These are phyloP conservation scores for Pythium insidiosum DNA, from an alignment of 352 stramenopile species.

Conservation along the genomic window DNA sequence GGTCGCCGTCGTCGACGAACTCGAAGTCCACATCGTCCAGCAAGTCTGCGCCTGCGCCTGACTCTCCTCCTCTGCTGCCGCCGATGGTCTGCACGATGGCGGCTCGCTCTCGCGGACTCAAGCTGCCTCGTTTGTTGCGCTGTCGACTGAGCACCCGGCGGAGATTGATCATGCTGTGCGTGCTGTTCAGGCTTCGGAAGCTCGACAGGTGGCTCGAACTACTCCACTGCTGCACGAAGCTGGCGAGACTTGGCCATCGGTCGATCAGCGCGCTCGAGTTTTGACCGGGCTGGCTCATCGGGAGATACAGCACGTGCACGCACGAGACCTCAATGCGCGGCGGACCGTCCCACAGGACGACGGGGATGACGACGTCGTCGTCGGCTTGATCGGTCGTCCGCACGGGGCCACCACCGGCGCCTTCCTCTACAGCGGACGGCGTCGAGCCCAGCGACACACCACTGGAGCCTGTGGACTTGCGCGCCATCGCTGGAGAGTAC, in stretches of 20 bases:
- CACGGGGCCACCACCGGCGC: not conserved
- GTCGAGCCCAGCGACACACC: no score
- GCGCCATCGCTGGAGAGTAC: no score
- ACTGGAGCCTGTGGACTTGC: no score
- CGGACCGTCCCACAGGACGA: slow-evolving; percentile 62
- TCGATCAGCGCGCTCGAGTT: slow-evolving; percentile 37
- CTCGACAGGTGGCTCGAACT: slow-evolving; percentile 13
- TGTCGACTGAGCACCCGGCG: slow-evolving; percentile 16
- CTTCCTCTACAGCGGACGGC: no score
- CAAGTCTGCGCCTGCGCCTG: slow-evolving; percentile 1
- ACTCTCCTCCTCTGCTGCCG: no score
- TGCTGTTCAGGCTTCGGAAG: slow-evolving; percentile 7
- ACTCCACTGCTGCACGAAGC: slow-evolving; percentile 22
- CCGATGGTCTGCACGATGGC: not conserved
- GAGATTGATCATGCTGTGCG: slow-evolving; percentile 19
- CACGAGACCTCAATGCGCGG: slow-evolving; percentile 41
- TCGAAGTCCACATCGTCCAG: slow-evolving; percentile 23
- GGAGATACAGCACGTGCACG: slow-evolving; percentile 60
- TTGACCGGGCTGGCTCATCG: slow-evolving; percentile 53
- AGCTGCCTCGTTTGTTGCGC: slow-evolving; percentile 13
- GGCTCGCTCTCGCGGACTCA: slow-evolving; percentile 4
- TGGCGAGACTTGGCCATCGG: slow-evolving; percentile 20
- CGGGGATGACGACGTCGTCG: slow-evolving; percentile 47
- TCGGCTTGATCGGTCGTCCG: slow-evolving; percentile 15
- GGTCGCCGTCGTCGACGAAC: slow-evolving; percentile 26